A percentile compares a stretch with the other conserved stretches of the same genome.
Evolutionary conservation across 2,329 filamentous ascomycete genomes (phyloP).

Genomic region (Colletotrichum cereale): DNA sequence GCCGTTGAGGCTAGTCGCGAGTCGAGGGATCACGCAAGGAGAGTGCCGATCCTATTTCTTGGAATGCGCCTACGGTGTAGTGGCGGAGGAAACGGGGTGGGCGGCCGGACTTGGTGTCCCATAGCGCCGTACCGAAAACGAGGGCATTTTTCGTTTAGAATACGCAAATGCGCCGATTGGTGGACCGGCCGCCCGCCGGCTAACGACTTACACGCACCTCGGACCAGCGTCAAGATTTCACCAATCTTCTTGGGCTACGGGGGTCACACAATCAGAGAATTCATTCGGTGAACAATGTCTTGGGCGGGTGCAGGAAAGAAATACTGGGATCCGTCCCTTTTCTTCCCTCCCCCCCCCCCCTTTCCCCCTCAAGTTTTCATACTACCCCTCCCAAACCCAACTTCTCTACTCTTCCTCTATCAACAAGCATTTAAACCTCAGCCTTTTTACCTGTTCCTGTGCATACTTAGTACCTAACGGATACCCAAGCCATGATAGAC

Average conservation of each 20-base stretch:
- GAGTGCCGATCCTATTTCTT: not conserved
- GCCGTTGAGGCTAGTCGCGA: not conserved
- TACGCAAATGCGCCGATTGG: constrained; percentile 19
- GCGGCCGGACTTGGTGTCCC: not conserved
- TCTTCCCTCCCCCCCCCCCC: not conserved
- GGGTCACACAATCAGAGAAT: not conserved
- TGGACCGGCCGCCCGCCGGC: not conserved
- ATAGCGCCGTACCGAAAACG: constrained; percentile 9
- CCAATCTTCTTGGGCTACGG: not conserved
- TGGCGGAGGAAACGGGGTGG: not conserved
- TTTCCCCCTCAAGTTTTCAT: not conserved
- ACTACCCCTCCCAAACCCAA: not conserved
- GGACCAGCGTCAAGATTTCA: not conserved
- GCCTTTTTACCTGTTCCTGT: not conserved
- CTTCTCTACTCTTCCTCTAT: not conserved
- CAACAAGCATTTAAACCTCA: not conserved
- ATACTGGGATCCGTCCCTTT: not conserved
- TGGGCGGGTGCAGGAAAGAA: not conserved
- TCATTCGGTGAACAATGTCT: not conserved
- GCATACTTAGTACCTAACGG: not conserved
- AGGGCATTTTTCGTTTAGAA: constrained; percentile 19
- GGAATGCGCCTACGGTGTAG: not conserved
- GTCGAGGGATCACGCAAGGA: not conserved
- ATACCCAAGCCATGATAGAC: constrained; percentile 18
- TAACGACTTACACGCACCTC: constrained; percentile 30